phyloP scores from a whole-genome alignment of 108 stramenopile species.

The Cyclotella choctawhatcheeana region DNA sequence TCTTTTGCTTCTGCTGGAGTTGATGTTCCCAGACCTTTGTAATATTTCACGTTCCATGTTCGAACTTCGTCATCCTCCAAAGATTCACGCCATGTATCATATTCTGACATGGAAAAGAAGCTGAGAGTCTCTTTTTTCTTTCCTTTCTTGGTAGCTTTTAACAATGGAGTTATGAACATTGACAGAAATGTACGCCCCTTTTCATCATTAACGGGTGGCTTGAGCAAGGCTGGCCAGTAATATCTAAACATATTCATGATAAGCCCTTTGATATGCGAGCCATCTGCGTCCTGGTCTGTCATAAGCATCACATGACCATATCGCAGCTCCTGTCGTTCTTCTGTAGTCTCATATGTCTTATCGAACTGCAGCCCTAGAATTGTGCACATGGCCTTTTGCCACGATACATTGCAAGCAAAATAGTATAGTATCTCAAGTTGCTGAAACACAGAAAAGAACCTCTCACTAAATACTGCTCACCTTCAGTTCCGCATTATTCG shows the following conservation, averaged over 20 bases:
- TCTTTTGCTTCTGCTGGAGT: conserved; percentile 90
- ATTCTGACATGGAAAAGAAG: conserved; percentile 89
- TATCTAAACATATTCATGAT: conserved; percentile 92
- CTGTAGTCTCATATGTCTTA: conserved; percentile 72
- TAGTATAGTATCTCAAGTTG: too few relatives aligned
- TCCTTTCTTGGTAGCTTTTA: conserved; percentile 77
- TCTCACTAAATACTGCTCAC: not conserved
- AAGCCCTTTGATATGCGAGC: conserved; percentile 94
- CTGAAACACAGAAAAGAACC: too few relatives aligned
- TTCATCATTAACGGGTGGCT: conserved; percentile 59
- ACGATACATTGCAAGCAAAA: too few relatives aligned
- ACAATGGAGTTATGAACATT: conserved; percentile 88
- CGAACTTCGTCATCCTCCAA: conserved; percentile 56
- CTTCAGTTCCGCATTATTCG: conserved; percentile 93
- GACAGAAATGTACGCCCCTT: conserved; percentile 72
- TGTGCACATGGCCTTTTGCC: conserved; percentile 73
- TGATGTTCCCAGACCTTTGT: conserved; percentile 95
- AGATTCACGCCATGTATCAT: conserved; percentile 75
- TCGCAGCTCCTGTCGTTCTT: conserved; percentile 73
- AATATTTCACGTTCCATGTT: conserved; percentile 89
- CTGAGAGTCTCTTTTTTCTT: conserved; percentile 56
- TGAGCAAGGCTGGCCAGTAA: conserved; percentile 90
- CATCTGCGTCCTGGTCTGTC: conserved; percentile 94
- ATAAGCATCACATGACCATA: conserved; percentile 95
- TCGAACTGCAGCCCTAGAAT: conserved; percentile 92